A percentile compares a stretch with the other conserved stretches of the same genome.
These are phyloP conservation scores for Kappamyces sp. DNA, from an alignment of 192 early-diverging fungal species.

Conservation along the genomic window DNA sequence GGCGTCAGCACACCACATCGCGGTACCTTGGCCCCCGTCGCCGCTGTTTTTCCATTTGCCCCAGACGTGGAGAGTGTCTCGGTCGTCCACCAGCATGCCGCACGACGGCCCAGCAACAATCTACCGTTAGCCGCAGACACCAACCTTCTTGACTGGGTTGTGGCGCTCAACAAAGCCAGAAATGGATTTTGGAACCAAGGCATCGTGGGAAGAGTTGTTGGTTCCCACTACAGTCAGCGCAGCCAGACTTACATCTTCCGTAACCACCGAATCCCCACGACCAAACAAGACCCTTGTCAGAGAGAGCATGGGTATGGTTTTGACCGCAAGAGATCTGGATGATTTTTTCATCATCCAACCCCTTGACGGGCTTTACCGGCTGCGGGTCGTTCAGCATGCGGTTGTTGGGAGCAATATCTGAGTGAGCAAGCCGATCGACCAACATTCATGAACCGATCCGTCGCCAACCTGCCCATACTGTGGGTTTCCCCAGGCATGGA, in stretches of 20 bases:
- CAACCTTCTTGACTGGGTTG: slow-evolving; percentile 1
- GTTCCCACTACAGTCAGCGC: not conserved
- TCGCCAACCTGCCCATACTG: slow-evolving; percentile 2
- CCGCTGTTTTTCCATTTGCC: slow-evolving; percentile 8
- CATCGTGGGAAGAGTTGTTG: slow-evolving; percentile 3
- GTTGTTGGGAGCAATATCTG: not conserved
- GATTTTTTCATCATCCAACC: slow-evolving; percentile 1
- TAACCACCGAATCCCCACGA: not conserved
- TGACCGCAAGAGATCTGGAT: not conserved
- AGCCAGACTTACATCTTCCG: not conserved
- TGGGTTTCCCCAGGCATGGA: not conserved
- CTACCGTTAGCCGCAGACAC: not conserved
- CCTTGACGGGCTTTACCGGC: not conserved
- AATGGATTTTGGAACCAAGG: not conserved
- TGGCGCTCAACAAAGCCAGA: not conserved
- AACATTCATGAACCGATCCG: not conserved
- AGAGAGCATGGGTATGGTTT: slow-evolving; percentile 1
- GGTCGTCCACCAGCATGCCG: no score
- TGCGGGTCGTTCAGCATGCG: not conserved
- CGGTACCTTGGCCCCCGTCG: not conserved
- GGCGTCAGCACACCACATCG: no score
- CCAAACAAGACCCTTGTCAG: not conserved
- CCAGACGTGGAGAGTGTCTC: not conserved
- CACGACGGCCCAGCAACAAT: no score
- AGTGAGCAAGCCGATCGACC: not conserved